Conservation (phyloP, 305 asterid species). For the Ilex paraguariensis region DNA sequence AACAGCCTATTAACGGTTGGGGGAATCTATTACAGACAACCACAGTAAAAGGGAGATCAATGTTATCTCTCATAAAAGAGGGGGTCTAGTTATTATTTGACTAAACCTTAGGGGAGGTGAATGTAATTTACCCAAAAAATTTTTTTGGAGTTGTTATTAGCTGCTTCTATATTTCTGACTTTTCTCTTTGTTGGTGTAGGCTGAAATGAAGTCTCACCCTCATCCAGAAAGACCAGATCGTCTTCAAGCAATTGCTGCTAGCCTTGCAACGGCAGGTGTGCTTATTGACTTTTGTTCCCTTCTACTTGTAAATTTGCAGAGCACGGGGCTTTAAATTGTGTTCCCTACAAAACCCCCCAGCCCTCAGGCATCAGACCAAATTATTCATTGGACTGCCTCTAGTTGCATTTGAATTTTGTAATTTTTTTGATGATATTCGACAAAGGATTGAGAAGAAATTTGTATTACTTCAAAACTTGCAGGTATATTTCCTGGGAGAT, state of each 20-base stretch:
- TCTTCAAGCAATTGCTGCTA: constrained; percentile 89
- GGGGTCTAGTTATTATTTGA: too few relatives aligned
- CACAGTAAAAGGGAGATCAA: too few relatives aligned
- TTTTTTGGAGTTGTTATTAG: too few relatives aligned
- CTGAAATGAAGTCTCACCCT: constrained; percentile 75
- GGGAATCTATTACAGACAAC: too few relatives aligned
- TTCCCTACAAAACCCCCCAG: too few relatives aligned
- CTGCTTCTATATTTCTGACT: background rate
- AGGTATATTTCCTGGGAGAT: constrained; percentile 95
- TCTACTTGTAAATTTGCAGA: background rate
- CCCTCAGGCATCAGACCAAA: too few relatives aligned
- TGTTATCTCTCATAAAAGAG: too few relatives aligned
- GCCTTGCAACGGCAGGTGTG: constrained; percentile 90
- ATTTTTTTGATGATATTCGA: background rate
- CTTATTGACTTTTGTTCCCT: background rate
- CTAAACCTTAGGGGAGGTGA: too few relatives aligned
- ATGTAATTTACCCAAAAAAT: too few relatives aligned
- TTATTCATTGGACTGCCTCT: background rate
- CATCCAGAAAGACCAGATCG: constrained; percentile 99
- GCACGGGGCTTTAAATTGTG: too few relatives aligned
- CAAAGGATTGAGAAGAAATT: constrained; percentile 20
- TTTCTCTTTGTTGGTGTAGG: constrained; percentile 42
- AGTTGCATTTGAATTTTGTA: background rate
- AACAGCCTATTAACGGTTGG: too few relatives aligned
- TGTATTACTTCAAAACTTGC: constrained; percentile 22